Percentiles rank a stretch among this genome's conserved stretches.
Conservation (phyloP, 1,284 basidiomycete species). For the Ustilago sp. region DNA sequence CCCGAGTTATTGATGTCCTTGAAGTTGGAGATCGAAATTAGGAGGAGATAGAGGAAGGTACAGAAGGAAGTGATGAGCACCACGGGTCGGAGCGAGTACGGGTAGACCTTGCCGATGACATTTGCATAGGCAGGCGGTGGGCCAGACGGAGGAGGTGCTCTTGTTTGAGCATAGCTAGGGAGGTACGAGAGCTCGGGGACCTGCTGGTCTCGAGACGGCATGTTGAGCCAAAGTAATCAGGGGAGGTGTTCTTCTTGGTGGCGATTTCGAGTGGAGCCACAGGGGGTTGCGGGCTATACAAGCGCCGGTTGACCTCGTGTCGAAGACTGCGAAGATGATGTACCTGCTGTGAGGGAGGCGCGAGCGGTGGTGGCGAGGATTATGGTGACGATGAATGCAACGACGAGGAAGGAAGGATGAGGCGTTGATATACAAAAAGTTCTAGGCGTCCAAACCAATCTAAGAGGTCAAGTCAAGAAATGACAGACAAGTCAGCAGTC, state of each 20-base stretch:
- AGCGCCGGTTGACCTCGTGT: not conserved
- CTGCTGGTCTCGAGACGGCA: conserved; percentile 30
- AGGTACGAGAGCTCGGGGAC: conserved; percentile 45
- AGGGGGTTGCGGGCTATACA: not conserved
- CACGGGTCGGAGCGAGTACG: conserved; percentile 58
- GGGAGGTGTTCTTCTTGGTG: not conserved
- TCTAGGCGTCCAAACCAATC: conserved; percentile 4
- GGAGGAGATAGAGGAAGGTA: conserved; percentile 56
- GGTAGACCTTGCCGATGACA: conserved; percentile 52
- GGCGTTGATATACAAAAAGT: not conserved
- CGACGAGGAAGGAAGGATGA: not conserved
- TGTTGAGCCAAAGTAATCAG: conserved; percentile 8
- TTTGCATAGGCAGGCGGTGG: conserved; percentile 54
- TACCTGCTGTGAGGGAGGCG: not conserved
- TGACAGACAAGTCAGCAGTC: not conserved
- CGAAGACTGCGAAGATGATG: not conserved
- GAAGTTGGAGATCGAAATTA: conserved; percentile 51
- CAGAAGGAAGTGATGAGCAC: conserved; percentile 58
- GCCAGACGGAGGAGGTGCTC: conserved; percentile 47
- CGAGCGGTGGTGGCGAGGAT: not conserved
- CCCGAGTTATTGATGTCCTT: conserved; percentile 25
- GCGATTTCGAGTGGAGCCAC: not conserved
- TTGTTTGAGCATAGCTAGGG: conserved; percentile 43
- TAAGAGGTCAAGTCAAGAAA: not conserved
- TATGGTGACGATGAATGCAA: not conserved